phyloP scores from a whole-genome alignment of 176 grass and related monocot genomes.

The Hsuehochloa calcarea region DNA sequence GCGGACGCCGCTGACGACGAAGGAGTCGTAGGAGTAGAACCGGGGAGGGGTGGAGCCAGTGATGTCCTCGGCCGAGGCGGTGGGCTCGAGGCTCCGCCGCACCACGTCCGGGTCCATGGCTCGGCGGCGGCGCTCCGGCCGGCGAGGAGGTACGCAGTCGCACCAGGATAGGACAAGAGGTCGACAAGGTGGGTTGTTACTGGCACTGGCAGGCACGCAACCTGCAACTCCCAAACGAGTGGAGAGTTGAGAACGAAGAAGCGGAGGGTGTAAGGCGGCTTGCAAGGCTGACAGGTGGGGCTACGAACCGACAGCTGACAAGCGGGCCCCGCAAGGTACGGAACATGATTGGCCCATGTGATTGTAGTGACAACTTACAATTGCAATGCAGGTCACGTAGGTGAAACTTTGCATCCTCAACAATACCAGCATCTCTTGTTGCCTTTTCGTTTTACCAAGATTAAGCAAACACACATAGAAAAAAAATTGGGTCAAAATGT shows the following conservation, averaged over 20 bases:
- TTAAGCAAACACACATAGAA: neutral
- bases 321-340: neutral
- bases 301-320: neutral
- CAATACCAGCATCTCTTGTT: neutral
- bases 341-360: neutral
- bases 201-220: neutral
- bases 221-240: too few relatives aligned
- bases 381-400: neutral
- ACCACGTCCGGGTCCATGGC: constrained; percentile 64
- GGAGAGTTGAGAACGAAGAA: neutral
- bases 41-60: constrained; percentile 23
- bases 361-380: neutral
- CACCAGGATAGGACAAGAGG: neutral
- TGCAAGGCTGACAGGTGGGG: neutral
- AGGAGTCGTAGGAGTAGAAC: constrained; percentile 42
- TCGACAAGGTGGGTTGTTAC: neutral
- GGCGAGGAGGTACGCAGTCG: neutral
- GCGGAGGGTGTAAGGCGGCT: neutral
- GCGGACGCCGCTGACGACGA: constrained; percentile 53
- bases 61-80: neutral
- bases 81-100: constrained; percentile 45
- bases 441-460: neutral
- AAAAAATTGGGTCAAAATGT: neutral
- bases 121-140: neutral
- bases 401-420: neutral